Conservation (phyloP, 768 basidiomycete species). For the Cantharellus anzutake region DNA sequence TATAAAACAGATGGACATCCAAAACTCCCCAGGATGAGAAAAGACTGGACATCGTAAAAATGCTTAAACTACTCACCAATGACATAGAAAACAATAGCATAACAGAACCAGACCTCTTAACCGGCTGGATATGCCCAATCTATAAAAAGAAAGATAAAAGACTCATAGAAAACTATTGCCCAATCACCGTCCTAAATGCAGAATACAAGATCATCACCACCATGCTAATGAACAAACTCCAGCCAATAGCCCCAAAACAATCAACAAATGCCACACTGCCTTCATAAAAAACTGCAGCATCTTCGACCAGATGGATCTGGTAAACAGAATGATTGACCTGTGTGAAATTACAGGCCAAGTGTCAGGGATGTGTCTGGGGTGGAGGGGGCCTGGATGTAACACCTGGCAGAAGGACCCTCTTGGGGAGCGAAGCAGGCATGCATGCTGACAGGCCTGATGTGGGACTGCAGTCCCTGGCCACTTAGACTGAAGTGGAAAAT, state of each 20-base stretch:
- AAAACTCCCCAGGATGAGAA: background rate
- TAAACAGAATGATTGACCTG: slow-evolving; percentile 5
- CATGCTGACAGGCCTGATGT: too few species aligned
- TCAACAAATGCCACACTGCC: slow-evolving; percentile 10
- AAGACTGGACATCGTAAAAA: background rate
- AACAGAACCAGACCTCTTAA: slow-evolving; percentile 4
- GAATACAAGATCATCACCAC: slow-evolving; percentile 13
- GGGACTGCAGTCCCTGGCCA: too few species aligned
- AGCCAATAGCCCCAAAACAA: background rate
- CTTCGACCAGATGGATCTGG: slow-evolving; percentile 8
- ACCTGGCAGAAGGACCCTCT: too few species aligned
- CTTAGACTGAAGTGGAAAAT: too few species aligned
- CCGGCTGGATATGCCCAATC: slow-evolving; percentile 10
- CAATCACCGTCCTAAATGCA: slow-evolving; percentile 13
- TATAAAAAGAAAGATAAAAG: slow-evolving; percentile 10
- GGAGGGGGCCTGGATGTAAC: too few species aligned
- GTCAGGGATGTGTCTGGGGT: too few species aligned
- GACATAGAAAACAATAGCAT: background rate
- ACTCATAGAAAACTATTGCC: slow-evolving; percentile 10
- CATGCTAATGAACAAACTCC: slow-evolving; percentile 2
- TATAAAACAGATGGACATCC: background rate
- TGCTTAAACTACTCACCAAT: background rate
- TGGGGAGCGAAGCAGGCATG: too few species aligned
- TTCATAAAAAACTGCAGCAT: slow-evolving; percentile 9
- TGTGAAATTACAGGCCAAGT: slow-evolving; percentile 10